Base-by-base conservation (phyloP, 768 basidiomycete species). In the Kwoniella newhampshirensis region DNA sequence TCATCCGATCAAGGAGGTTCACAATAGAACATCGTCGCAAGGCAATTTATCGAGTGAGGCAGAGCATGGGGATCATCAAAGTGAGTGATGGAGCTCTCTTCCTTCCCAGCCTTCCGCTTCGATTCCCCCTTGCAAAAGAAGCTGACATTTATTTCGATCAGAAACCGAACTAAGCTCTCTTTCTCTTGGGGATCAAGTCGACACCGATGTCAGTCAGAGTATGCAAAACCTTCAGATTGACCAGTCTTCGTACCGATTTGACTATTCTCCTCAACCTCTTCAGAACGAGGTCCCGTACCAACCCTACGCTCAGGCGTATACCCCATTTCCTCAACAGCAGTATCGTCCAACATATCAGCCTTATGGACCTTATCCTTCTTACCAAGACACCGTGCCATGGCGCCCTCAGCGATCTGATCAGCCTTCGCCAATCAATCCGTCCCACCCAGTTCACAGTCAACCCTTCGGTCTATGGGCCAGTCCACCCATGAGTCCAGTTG, bases 401-500 rank as follows among this genome's bases (percentile, higher is more conserved):
- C 48, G 48, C 20, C n/a, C 32, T 42, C 40, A 35, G 7, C 36
- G 26, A 17, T 41, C 51, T 40, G 37, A 28, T 9, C 41, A 43
- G 26, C 25, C 28, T 12, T 59, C 51, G 3, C 57, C 57, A 11
- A 32, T 57, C 9, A 45, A 26, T 25, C 42, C 41, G 13, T 37
- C 49, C 5, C n/a, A n/a, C 17, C 41, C 41, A 6, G 8, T n/a
- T n/a, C 17, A n/a, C n/a, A n/a, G 23, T 25, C 57, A 47, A 20
- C 26, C 50, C 1, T 59, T 32, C 23, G 56, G 45, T 11, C 30
- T 46, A 21, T 61, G 59, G 55, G 36, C 47, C 8, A 61, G 55
- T 32, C 59, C 59, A n/a, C 63, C 59, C 9, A 57, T 61, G 55
- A 65, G 59, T 35, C 63, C 63, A 15, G 57, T 30, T 8, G 13